These are phyloP conservation scores for Neurospora sp. DNA, from an alignment of 495 filamentous ascomycete species.

Conservation along the genomic window DNA sequence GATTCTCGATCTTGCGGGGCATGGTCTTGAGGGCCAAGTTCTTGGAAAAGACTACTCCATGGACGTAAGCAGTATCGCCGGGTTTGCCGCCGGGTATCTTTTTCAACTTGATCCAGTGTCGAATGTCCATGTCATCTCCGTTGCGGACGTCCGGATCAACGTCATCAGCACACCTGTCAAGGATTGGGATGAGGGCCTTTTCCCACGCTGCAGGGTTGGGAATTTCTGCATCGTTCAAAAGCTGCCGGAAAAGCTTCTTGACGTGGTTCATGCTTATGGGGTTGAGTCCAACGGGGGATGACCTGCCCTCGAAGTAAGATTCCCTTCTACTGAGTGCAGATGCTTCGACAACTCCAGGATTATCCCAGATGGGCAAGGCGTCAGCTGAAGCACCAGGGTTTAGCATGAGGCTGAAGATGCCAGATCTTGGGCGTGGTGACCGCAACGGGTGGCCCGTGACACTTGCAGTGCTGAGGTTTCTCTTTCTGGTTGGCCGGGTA, in stretches of 20 bases:
- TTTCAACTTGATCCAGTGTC: conserved; percentile 98
- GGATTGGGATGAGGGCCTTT: conserved; percentile 78
- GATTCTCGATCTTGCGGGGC: conserved; percentile 72
- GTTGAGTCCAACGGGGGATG: conserved; percentile 72
- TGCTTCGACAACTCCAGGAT: conserved; percentile 22
- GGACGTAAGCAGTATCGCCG: conserved; percentile 86
- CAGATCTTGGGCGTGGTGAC: conserved; percentile 53
- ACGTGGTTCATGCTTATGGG: conserved; percentile 82
- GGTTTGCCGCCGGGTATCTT: conserved; percentile 85
- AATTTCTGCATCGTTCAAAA: conserved; percentile 67
- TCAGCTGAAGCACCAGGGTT: conserved; percentile 32
- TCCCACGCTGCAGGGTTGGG: conserved; percentile 73
- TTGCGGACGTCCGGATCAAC: conserved; percentile 83
- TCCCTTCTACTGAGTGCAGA: conserved; percentile 68
- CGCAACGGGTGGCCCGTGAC: conserved; percentile 50
- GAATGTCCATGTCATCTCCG: conserved; percentile 92
- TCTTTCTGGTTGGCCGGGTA: conserved; percentile 48
- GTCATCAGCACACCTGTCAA: conserved; percentile 86
- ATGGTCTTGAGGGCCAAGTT: conserved; percentile 94
- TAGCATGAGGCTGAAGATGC: conserved; percentile 17
- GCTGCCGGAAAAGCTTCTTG: conserved; percentile 68
- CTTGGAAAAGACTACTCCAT: conserved; percentile 93
- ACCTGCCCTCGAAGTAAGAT: conserved; percentile 67
- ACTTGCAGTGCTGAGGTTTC: conserved; percentile 71
- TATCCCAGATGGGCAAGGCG: conserved; percentile 29